These are phyloP conservation scores for Colletotrichum theobromicola DNA, from an alignment of 2,329 filamentous ascomycete genomes.

Conservation along the genomic window DNA sequence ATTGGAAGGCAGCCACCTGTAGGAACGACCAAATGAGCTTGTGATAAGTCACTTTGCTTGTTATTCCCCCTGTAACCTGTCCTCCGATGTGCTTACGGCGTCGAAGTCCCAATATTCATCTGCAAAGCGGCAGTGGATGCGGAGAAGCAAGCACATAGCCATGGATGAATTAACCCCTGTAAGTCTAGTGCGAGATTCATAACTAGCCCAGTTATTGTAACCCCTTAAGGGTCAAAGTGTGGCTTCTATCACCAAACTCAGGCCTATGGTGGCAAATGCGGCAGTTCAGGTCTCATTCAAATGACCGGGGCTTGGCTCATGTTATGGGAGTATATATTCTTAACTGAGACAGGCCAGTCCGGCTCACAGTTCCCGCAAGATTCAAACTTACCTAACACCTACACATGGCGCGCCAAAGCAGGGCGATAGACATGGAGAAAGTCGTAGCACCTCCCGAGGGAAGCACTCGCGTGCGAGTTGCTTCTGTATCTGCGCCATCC, in stretches of 20 bases:
- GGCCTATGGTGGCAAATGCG: background rate
- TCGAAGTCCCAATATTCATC: no score
- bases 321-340: background rate
- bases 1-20: no score
- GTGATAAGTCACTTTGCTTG: no score
- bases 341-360: background rate
- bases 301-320: no score
- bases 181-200: no score
- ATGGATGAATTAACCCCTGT: no score
- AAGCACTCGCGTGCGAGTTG: background rate
- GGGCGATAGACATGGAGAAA: background rate
- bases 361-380: background rate
- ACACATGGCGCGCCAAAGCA: background rate
- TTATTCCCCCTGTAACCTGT: no score
- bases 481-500: constrained; percentile 20
- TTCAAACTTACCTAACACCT: background rate
- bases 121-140: no score
- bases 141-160: no score
- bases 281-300: background rate
- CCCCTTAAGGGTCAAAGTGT: background rate
- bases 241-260: background rate
- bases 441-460: background rate
- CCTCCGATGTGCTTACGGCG: no score
- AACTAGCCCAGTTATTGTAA: background rate
- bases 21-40: no score